These are phyloP conservation scores for Aureococcus anophagefferens DNA, from an alignment of 108 stramenopile genomes.

Conservation along the genomic window DNA sequence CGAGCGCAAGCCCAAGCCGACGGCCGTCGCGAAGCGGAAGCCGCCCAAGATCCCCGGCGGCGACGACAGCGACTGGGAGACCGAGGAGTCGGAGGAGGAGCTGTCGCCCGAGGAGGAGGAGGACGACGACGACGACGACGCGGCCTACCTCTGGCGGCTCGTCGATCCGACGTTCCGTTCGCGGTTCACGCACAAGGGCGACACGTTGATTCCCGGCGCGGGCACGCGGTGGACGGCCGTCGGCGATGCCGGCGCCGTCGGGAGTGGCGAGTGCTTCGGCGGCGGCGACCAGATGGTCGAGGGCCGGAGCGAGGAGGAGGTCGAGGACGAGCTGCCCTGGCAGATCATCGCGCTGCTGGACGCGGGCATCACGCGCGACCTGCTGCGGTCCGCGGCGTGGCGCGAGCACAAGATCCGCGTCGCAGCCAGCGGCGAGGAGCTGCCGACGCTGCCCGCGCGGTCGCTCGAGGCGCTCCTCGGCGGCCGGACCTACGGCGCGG, in stretches of 20 bases:
- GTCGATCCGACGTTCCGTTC: background rate
- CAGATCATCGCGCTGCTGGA: background rate
- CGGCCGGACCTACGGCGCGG: too few species aligned
- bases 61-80: background rate
- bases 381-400: background rate
- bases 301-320: background rate
- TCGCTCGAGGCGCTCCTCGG: background rate
- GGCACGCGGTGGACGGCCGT: background rate
- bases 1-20: too few species aligned
- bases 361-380: background rate
- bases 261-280: too few species aligned
- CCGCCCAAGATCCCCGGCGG: too few species aligned
- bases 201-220: background rate
- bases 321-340: slow-evolving; percentile 1
- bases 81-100: too few species aligned
- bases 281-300: background rate
- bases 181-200: background rate
- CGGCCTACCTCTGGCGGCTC: background rate
- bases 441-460: background rate
- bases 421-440: background rate
- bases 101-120: too few species aligned
- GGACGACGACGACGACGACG: background rate
- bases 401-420: background rate
- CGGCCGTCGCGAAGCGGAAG: too few species aligned
- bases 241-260: background rate